Conservation (phyloP, 2,329 filamentous ascomycete genomes). For the Alternaria sp. region DNA sequence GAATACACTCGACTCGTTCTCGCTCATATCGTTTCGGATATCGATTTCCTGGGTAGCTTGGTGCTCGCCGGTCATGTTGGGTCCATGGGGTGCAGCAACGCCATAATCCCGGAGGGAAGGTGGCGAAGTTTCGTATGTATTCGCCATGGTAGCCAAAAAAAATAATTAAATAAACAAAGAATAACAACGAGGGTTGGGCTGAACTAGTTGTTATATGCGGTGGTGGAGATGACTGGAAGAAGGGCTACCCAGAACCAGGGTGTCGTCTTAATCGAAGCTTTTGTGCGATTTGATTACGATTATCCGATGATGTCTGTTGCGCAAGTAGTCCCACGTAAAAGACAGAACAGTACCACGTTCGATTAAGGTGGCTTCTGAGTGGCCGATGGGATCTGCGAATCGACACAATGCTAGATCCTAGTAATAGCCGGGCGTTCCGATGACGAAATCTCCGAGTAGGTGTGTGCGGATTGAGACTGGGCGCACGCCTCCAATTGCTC, state of each 20-base stretch:
- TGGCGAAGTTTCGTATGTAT: conserved; percentile 32
- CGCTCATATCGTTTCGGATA: conserved; percentile 60
- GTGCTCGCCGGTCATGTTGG: conserved; percentile 57
- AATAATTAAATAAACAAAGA: neutral
- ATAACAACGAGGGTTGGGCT: conserved; percentile 6
- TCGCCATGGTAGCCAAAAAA: conserved; percentile 27
- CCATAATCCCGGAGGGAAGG: conserved; percentile 58
- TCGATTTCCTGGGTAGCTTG: conserved; percentile 53
- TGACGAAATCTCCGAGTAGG: conserved; percentile 11
- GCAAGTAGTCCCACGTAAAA: conserved; percentile 19
- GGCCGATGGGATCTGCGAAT: conserved; percentile 22
- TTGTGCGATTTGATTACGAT: conserved; percentile 19
- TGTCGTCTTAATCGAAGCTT: conserved; percentile 18
- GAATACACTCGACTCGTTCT: conserved; percentile 71
- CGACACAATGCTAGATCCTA: conserved; percentile 23
- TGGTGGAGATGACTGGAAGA: neutral
- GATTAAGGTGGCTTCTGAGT: conserved; percentile 25
- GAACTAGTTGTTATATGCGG: conserved; percentile 2
- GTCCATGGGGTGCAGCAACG: conserved; percentile 59
- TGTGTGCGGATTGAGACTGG: conserved; percentile 3
- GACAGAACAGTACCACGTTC: conserved; percentile 32
- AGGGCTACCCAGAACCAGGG: conserved; percentile 8
- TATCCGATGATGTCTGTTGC: conserved; percentile 4
- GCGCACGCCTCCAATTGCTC: neutral
- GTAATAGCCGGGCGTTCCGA: conserved; percentile 30